phyloP scores from a whole-genome alignment of 352 stramenopile genomes.

The Globisporangium yorkense region DNA sequence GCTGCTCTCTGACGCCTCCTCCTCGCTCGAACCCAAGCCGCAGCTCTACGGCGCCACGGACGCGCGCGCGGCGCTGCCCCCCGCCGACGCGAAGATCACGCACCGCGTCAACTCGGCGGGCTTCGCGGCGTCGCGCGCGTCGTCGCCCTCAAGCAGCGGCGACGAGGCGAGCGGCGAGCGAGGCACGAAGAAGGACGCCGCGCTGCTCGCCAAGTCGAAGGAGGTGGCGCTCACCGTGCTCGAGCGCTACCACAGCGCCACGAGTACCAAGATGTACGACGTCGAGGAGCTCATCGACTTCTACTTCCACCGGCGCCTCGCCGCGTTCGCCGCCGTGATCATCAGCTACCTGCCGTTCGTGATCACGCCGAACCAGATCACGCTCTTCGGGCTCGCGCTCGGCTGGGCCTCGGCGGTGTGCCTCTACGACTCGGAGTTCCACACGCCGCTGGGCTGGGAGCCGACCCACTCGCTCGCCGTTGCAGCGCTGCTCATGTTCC shows the following conservation, averaged over 20 bases:
- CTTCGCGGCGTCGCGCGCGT: slow-evolving; percentile 24
- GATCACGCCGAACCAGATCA: slow-evolving; percentile 86
- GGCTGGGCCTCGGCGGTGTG: slow-evolving; percentile 63
- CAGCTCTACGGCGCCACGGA: slow-evolving; percentile 10
- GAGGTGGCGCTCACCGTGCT: slow-evolving; percentile 34
- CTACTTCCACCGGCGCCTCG: slow-evolving; percentile 77
- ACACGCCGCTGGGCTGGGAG: slow-evolving; percentile 57
- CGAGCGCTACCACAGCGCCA: slow-evolving; percentile 66
- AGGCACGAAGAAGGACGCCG: slow-evolving; percentile 11
- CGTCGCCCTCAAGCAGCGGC: slow-evolving; percentile 27
- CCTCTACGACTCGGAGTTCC: slow-evolving; percentile 81
- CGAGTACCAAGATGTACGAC: slow-evolving; percentile 84
- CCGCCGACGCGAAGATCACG: slow-evolving; percentile 13
- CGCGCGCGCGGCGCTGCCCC: neutral
- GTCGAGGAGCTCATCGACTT: slow-evolving; percentile 83
- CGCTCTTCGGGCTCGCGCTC: slow-evolving; percentile 64
- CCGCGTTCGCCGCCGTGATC: slow-evolving; percentile 60
- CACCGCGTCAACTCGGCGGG: slow-evolving; percentile 18
- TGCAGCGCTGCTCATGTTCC: slow-evolving; percentile 63
- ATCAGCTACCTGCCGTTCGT: slow-evolving; percentile 83
- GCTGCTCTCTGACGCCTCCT: slow-evolving; percentile 6
- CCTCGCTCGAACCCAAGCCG: neutral
- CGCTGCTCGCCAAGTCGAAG: slow-evolving; percentile 21
- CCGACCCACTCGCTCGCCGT: slow-evolving; percentile 46
- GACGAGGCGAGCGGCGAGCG: slow-evolving; percentile 24